Evolutionary conservation across 495 filamentous ascomycete species (phyloP).

Genomic region (Lasiosphaeria miniovina): DNA sequence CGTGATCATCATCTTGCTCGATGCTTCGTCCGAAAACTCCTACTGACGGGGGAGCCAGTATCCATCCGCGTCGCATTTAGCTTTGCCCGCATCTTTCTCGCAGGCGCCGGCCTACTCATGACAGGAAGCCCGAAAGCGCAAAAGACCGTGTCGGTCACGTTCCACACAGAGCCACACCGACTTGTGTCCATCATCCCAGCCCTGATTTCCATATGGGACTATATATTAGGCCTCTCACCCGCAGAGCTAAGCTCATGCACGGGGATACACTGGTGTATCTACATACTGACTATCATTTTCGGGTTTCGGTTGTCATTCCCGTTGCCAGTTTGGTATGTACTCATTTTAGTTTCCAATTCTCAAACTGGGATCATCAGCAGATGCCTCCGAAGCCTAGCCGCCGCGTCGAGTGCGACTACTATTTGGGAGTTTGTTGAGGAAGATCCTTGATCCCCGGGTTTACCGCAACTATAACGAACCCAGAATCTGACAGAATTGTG

Average conservation of each 20-base stretch:
- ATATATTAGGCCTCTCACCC: constrained; percentile 23
- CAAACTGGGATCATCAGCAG: no score
- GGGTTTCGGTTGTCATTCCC: constrained; percentile 43
- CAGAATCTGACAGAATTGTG: no score
- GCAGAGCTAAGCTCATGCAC: constrained; percentile 30
- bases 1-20: not conserved
- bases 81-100: constrained; percentile 35
- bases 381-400: no score
- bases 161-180: constrained; percentile 16
- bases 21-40: not conserved
- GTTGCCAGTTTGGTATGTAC: constrained; percentile 20
- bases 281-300: constrained; percentile 39
- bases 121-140: constrained; percentile 13
- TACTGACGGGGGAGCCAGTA: constrained; percentile 17
- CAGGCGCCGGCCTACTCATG: constrained; percentile 35
- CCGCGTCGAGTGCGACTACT: no score
- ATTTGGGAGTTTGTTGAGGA: no score
- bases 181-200: constrained; percentile 16
- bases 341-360: no score
- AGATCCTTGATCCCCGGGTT: no score
- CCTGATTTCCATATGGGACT: constrained; percentile 28
- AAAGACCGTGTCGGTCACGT: constrained; percentile 8
- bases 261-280: constrained; percentile 31
- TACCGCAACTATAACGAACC: no score
- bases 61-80: constrained; percentile 32